Evolutionary conservation across 164 flowering plant species (phyloP), one percentile per base, ranked within the genome.

Genomic region (Echeveria elegans): DNA sequence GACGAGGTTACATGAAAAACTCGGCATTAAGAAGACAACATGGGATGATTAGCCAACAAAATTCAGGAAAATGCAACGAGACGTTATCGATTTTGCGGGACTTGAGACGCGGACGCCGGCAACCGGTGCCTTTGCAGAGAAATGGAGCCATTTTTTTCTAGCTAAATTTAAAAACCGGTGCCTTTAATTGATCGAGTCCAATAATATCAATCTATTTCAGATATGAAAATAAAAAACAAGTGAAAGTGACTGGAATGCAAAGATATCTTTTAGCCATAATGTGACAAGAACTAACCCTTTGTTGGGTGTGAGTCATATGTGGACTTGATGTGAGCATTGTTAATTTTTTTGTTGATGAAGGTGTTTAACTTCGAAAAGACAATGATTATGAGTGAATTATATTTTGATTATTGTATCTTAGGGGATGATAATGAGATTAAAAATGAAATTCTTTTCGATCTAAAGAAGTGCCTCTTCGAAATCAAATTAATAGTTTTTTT

Each of bases 281-380:
- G 50, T 11, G 52, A n/a, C n/a, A n/a, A n/a, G 52, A 19, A 47
- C 52, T 12, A 47, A 18, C 6, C 52, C 18, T 47, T 47, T 12
- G 52, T 47, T 47, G 52, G 52, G 21, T 47, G 6, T 47, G 52
- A 47, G 56, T 50, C 56, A 50, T 50, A n/a, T 50, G 24, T 50
- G 56, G 24, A 50, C n/a, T 1, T 19, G 56, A 50, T 50, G n/a
- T 14, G 15, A 16, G 18, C n/a, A 12, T 50, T 21, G 56, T n/a
- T 50, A 19, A 19, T 48, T 48, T 18, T 4, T 5, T 19, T 6
- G 26, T 19, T n/a, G 4, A 50, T 16, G 9, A 21, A 6, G 56
- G 0, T 50, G 56, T 21, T 50, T 50, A 50, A n/a, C 8, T 50
- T n/a, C n/a, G n/a, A n/a, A n/a, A 50, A 2, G 26, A 50, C 56